Base-by-base conservation (phyloP, 305 asterid genomes). In the Stenogyne calaminthoides region DNA sequence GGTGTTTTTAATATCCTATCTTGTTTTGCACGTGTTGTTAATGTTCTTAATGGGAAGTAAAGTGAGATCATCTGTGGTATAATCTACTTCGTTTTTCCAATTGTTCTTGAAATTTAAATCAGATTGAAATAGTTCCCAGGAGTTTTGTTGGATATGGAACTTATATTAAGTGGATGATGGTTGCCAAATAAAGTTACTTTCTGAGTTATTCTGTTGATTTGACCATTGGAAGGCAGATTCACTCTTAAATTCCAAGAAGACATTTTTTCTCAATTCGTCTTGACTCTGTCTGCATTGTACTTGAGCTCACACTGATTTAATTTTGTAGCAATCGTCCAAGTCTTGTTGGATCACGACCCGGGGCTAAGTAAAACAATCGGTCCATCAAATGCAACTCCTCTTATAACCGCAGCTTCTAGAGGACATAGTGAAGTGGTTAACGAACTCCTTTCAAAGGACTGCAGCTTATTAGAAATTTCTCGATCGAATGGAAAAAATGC, bases 351-450 rank as follows among this genome's bases (percentile, higher is more conserved):
- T 39, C 90, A 86, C 56, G 88, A 84, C 73, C 85, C 87, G 2
- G 72, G 79, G 15, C 59, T 84, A 36, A 83, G 86, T 39, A 84
- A 76, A 76, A 87, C 89, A 14, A 77, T 82, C 3, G 87, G 89
- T 25, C 91, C 89, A 49, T 81, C 89, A 46, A 81, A 87, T 73
- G 91, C 91, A 47, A 87, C 89, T 39, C 89, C 91, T 82, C 89
- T 87, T 25, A 78, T 87, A 77, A 87, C 91, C 18, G 88, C 91
- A 11, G 89, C 91, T 62, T 76, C 89, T 51, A 82, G 83, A 78
- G 91, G 91, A 11, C 91, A 87, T 20, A 72, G 40, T 52, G 82
- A 83, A 37, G 91, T 87, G 72, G 89, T 87, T 16, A 83, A 81
- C 19, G 88, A 87, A 67, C 91, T 87, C 55, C 82, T 87, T 62